Evolutionary conservation across 768 basidiomycete genomes (phyloP).

Genomic region (Scleroderma citrinum): DNA sequence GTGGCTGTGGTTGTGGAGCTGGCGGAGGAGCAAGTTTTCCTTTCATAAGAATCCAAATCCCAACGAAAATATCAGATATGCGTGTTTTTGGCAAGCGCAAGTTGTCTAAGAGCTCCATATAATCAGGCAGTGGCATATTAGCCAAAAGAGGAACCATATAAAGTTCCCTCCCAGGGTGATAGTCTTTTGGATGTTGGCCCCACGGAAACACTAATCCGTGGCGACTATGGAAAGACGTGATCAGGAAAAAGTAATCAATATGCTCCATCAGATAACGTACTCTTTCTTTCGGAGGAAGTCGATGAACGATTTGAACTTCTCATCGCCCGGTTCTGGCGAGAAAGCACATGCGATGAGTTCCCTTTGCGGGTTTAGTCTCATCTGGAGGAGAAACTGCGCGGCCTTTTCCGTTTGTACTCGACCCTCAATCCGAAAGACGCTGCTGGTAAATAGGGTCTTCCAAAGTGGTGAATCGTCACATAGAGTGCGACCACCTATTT

Average conservation of each 20-base stretch:
- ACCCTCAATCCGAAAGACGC: conserved; percentile 71
- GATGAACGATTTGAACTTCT: conserved; percentile 52
- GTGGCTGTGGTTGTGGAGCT: conserved; percentile 9
- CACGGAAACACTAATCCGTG: conserved; percentile 86
- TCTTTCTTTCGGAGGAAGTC: conserved; percentile 68
- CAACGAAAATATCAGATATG: conserved; percentile 62
- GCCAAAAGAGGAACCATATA: conserved; percentile 78
- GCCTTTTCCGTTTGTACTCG: conserved; percentile 77
- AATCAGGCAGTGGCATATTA: conserved; percentile 70
- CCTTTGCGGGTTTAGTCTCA: conserved; percentile 67
- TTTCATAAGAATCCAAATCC: conserved; percentile 81
- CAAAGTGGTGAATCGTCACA: conserved; percentile 57
- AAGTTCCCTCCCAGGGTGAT: conserved; percentile 75
- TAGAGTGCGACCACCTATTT: conserved; percentile 70
- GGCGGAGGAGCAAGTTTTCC: conserved; percentile 61
- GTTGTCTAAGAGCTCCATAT: conserved; percentile 76
- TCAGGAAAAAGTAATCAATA: conserved; percentile 4
- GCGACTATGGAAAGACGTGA: conserved; percentile 44
- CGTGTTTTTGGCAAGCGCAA: conserved; percentile 62
- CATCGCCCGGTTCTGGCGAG: conserved; percentile 43
- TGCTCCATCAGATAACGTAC: conserved; percentile 37
- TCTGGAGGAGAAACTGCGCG: conserved; percentile 71
- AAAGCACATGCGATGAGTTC: conserved; percentile 79
- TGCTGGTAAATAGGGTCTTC: conserved; percentile 69
- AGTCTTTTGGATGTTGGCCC: conserved; percentile 68